Percentiles rank a stretch among this genome's conserved stretches.
Evolutionary conservation across 2,329 filamentous ascomycete species (phyloP).

Genomic region (Beauveria bassiana): DNA sequence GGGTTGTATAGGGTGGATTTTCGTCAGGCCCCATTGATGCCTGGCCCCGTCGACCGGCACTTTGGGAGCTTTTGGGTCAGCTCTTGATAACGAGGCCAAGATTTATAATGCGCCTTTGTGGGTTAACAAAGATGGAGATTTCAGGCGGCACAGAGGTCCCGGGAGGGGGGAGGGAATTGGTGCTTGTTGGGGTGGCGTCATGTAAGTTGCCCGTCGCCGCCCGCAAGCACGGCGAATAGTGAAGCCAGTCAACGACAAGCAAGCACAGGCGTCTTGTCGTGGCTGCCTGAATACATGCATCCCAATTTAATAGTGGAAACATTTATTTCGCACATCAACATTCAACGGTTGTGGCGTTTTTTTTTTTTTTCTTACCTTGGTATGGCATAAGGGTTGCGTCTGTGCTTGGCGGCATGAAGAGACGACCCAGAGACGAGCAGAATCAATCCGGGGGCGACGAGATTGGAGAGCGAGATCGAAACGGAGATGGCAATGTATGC

Average conservation of each 20-base stretch:
- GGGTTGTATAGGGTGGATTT: neutral
- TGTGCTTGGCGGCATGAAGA: neutral
- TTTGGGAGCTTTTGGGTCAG: neutral
- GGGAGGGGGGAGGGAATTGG: neutral
- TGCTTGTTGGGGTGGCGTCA: neutral
- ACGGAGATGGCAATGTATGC: neutral
- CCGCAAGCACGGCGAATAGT: neutral
- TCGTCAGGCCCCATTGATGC: neutral
- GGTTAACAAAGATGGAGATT: neutral
- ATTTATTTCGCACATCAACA: neutral
- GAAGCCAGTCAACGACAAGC: neutral
- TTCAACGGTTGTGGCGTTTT: too few relatives aligned
- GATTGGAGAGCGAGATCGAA: neutral
- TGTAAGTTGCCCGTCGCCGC: neutral
- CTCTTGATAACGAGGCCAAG: neutral
- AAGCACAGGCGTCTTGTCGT: neutral
- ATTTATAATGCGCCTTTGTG: neutral
- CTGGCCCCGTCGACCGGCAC: neutral
- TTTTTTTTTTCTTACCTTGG: too few relatives aligned
- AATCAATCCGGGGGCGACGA: neutral
- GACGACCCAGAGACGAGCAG: neutral
- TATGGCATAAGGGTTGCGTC: neutral
- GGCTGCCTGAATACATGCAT: neutral
- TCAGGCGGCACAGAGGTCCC: neutral
- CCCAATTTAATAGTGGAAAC: too few relatives aligned